phyloP scores from a whole-genome alignment of 352 stramenopile species.

The Pythium pyrilobum region DNA sequence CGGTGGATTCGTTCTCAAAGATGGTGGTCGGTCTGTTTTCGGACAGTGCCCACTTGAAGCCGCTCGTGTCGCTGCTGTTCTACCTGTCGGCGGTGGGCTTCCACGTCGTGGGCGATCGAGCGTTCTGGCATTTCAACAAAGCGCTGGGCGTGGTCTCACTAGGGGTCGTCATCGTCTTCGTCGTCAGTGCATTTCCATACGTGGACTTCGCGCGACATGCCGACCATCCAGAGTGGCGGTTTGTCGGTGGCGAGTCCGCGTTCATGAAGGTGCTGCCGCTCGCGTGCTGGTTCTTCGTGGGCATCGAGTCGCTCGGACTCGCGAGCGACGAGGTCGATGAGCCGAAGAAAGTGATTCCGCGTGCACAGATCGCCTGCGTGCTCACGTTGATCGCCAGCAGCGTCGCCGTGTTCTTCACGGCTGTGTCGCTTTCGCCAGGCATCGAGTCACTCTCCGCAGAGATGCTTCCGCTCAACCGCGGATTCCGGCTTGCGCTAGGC shows the following conservation, averaged over 20 bases:
- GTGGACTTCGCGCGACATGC: slow-evolving; percentile 18
- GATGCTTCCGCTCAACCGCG: background rate
- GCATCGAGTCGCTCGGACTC: slow-evolving; percentile 24
- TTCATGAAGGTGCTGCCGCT: slow-evolving; percentile 21
- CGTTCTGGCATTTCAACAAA: slow-evolving; percentile 26
- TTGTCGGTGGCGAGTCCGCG: slow-evolving; percentile 15
- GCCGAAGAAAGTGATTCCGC: slow-evolving; percentile 13
- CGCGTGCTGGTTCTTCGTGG: slow-evolving; percentile 26
- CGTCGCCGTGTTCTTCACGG: slow-evolving; percentile 20
- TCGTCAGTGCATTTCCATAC: slow-evolving; percentile 16
- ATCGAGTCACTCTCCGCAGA: too few species aligned
- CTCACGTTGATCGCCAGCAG: slow-evolving; percentile 11
- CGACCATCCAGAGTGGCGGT: slow-evolving; percentile 13
- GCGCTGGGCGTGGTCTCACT: slow-evolving; percentile 13
- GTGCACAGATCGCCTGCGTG: slow-evolving; percentile 23
- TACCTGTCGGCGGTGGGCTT: too few species aligned
- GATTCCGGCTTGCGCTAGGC: background rate
- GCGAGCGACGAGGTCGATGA: slow-evolving; percentile 19
- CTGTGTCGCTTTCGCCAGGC: slow-evolving; percentile 22
- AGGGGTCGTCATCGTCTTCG: slow-evolving; percentile 16
- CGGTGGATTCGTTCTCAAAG: slow-evolving; percentile 14
- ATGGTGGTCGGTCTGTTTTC: slow-evolving; percentile 17
- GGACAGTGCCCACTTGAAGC: slow-evolving; percentile 2
- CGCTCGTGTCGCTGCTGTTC: slow-evolving; percentile 23
- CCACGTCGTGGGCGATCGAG: slow-evolving; percentile 13